Percentiles rank a stretch among this genome's conserved stretches.
Conservation (phyloP, 2,329 filamentous ascomycete species). For the Botryotinia convoluta region DNA sequence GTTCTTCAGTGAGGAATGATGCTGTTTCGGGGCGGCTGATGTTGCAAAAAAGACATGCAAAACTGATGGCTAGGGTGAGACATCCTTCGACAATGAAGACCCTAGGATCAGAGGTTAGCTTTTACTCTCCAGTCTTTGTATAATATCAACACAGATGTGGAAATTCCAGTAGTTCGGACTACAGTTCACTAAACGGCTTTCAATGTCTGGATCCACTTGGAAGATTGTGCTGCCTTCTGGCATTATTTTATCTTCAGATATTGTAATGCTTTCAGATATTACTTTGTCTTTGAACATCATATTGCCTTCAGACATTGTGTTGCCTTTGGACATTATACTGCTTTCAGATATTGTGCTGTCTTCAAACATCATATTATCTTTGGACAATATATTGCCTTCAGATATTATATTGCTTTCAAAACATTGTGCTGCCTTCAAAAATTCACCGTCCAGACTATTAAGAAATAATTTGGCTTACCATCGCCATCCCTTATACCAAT, state of each 20-base stretch:
- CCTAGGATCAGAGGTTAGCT: constrained; percentile 37
- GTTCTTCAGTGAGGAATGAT: constrained; percentile 37
- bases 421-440: too few species aligned
- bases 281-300: too few species aligned
- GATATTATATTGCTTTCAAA: too few species aligned
- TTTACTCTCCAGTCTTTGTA: neutral
- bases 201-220: neutral
- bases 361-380: neutral
- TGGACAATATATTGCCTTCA: neutral
- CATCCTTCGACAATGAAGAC: constrained; percentile 51
- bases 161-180: neutral
- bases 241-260: neutral
- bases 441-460: neutral
- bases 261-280: neutral
- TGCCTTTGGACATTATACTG: too few species aligned
- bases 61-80: constrained; percentile 43
- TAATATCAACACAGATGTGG: neutral
- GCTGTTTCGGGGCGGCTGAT: constrained; percentile 22
- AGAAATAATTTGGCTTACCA: constrained; percentile 40
- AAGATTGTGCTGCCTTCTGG: neutral
- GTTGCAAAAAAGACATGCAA: constrained; percentile 43
- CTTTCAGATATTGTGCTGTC: too few species aligned
- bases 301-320: neutral
- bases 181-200: neutral
- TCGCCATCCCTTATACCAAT: constrained; percentile 58